Base-by-base conservation (phyloP, 129 eudicot species). In the Sambucus nigra region DNA sequence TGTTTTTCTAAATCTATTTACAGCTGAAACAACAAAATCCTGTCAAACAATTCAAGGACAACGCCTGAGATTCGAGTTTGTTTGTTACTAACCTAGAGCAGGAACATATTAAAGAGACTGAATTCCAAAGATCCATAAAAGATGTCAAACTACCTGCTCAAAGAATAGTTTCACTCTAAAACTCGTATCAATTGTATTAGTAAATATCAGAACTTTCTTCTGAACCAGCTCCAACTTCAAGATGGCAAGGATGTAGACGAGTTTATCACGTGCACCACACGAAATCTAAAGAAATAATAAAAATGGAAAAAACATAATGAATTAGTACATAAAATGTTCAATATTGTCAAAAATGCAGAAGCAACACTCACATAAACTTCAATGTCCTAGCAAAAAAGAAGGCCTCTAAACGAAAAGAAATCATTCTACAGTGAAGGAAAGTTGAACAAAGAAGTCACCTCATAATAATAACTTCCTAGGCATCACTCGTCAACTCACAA, bases 171-270 rank as follows among this genome's bases (percentile, higher is more conserved):
- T 92, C 55, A 84, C 63, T 58, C 86, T 77, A 66, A 63, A 92
- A 75, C 96, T 73, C 60, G 63, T 86, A 82, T 86, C 87, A 23
- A 86, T 92, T 53, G 99, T 66, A 59, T 92, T 92, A n/a, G 96
- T 78, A 63, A 86, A 92, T 58, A 82, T 73, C 67, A 92, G 69
- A 44, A 80, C 94, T 73, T 92, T 92, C 69, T 86, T 86, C 47
- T 82, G 96, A 47, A 92, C 80, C 58, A 92, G 82, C 75, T 92
- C 87, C 76, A 86, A 63, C 80, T 82, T 82, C 69, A 92, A 65
- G 54, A 92, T 78, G 27, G 94, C 96, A 28, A 86, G 85, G 66
- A 86, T 74, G 62, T 82, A 63, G 14, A 92, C 72, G 71, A 82
- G 75, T 71, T 92, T 92, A 70, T 92, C 99, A 18, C 86, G 87